These are phyloP conservation scores for Paramecium octaurelia DNA, from an alignment of 73 alveolate genomes.

Conservation along the genomic window DNA sequence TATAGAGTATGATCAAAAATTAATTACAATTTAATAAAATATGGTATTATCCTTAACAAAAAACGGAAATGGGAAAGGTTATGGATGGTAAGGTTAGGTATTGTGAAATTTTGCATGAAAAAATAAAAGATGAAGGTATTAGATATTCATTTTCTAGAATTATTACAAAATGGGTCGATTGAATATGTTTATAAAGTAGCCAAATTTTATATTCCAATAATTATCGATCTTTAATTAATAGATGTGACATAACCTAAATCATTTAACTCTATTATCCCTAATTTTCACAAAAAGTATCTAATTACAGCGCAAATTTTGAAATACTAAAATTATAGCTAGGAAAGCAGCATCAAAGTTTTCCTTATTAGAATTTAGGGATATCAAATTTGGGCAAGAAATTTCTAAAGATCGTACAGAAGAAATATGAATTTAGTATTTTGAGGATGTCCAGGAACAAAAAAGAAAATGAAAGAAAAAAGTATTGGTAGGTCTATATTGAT, in stretches of 20 bases:
- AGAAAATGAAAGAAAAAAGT: background rate
- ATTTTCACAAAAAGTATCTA: background rate
- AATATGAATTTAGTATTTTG: no score
- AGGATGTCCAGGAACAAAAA: background rate
- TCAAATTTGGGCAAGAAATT: background rate
- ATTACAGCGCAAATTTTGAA: background rate
- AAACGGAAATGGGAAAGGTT: background rate
- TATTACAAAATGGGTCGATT: background rate
- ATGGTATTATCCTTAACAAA: background rate
- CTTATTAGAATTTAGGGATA: background rate
- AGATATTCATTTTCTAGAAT: background rate
- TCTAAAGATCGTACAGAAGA: no score
- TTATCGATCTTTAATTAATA: background rate
- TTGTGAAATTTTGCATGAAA: constrained; percentile 9
- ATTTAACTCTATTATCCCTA: background rate
- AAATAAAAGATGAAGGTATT: background rate
- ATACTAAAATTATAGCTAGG: background rate
- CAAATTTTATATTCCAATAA: constrained; percentile 22
- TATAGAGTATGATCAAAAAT: background rate
- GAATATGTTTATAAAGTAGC: background rate
- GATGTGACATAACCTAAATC: background rate
- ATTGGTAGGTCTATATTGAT: constrained; percentile 7
- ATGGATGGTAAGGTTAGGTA: background rate
- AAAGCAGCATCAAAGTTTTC: background rate
- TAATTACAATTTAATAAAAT: background rate